Percentiles rank a stretch among this genome's conserved stretches.
These are phyloP conservation scores for Zychaea mexicana DNA, from an alignment of 371 early-diverging fungal genomes.

Conservation along the genomic window DNA sequence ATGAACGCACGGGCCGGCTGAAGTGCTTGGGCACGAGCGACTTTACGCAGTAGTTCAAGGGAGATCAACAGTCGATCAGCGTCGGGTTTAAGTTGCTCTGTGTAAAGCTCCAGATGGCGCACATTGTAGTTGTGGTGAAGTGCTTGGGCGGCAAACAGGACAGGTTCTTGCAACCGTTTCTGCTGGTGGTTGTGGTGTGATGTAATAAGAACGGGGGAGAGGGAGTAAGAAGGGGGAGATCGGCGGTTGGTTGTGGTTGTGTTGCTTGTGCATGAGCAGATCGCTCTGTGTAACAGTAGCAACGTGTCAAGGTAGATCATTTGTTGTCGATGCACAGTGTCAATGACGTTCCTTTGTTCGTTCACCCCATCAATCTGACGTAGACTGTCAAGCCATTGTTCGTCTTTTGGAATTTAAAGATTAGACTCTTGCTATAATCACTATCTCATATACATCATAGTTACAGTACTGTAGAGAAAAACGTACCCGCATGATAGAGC, in stretches of 20 bases:
- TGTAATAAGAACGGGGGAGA: too few species aligned
- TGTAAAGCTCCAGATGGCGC: conserved; percentile 19
- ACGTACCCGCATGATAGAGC: conserved; percentile 32
- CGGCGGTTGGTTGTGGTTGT: too few species aligned
- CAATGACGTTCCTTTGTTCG: conserved; percentile 1
- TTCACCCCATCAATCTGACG: background rate
- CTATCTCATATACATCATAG: too few species aligned
- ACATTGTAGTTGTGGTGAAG: conserved; percentile 18
- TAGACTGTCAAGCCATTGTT: conserved; percentile 23
- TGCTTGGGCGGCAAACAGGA: conserved; percentile 33
- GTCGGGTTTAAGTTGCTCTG: conserved; percentile 7
- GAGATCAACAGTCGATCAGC: conserved; percentile 6
- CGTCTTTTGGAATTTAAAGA: conserved; percentile 16
- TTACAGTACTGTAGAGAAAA: too few species aligned
- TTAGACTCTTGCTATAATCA: too few species aligned
- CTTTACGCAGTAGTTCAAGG: conserved; percentile 4
- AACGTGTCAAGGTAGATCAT: conserved; percentile 28
- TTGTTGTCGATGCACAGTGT: conserved; percentile 29
- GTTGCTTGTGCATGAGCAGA: background rate
- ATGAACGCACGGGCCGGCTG: background rate
- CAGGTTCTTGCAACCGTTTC: conserved; percentile 24
- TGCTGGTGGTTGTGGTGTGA: background rate
- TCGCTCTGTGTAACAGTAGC: conserved; percentile 20
- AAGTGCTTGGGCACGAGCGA: background rate
- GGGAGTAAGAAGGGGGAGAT: too few species aligned